phyloP scores from a whole-genome alignment of 441 rosid species.

The Aleurites moluccanus region DNA sequence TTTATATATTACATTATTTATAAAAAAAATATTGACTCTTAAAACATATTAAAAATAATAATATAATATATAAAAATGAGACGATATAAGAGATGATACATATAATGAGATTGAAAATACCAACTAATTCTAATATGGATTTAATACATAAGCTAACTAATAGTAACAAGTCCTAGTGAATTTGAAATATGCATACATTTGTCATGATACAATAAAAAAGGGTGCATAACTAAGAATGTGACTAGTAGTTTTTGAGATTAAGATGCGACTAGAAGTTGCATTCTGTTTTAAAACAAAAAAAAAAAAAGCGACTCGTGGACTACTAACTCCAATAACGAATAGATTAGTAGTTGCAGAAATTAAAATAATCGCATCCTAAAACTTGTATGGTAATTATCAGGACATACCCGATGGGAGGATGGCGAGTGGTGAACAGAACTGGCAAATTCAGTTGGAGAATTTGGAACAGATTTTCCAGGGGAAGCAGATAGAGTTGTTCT shows the following conservation, averaged over 20 bases:
- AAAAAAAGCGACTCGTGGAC: not conserved
- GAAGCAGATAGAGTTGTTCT: conserved; percentile 51
- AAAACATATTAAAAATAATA: too few relatives aligned
- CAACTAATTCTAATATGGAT: too few relatives aligned
- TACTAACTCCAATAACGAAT: too few relatives aligned
- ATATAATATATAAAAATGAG: too few relatives aligned
- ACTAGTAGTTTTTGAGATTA: too few relatives aligned
- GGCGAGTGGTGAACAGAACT: conserved; percentile 29
- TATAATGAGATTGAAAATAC: too few relatives aligned
- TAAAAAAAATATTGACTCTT: too few relatives aligned
- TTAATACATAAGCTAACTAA: too few relatives aligned
- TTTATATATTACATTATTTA: too few relatives aligned
- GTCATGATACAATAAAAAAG: not conserved
- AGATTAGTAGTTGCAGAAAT: not conserved
- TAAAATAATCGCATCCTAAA: not conserved
- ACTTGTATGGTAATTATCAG: not conserved
- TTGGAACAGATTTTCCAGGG: conserved; percentile 37
- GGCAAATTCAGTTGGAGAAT: conserved; percentile 30
- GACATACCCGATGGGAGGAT: conserved; percentile 41
- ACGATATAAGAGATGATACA: too few relatives aligned
- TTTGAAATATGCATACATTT: not conserved
- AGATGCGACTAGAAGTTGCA: too few relatives aligned
- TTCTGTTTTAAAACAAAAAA: not conserved
- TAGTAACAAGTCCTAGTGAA: too few relatives aligned
- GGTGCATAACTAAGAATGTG: not conserved